Percentiles rank a stretch among this genome's conserved stretches.
These are phyloP conservation scores for Phytophthora aleatoria DNA, from an alignment of 352 stramenopile genomes.

Conservation along the genomic window DNA sequence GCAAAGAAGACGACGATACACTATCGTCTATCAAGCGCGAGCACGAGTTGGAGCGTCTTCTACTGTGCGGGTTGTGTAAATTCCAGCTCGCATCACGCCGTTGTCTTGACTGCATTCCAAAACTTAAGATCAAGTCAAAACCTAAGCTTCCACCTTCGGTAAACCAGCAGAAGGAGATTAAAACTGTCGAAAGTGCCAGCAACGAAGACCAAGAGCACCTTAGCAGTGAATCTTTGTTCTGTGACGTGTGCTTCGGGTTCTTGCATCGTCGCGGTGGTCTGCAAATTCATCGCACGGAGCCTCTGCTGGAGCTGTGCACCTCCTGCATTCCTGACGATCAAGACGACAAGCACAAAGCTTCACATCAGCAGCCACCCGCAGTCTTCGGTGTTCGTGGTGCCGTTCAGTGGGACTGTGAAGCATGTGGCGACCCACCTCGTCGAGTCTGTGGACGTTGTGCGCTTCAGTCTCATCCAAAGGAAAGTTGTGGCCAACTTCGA, in stretches of 20 bases:
- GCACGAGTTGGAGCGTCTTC: slow-evolving; percentile 49
- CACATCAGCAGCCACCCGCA: neutral
- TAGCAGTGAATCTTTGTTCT: slow-evolving; percentile 49
- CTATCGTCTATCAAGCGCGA: slow-evolving; percentile 8
- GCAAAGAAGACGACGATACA: neutral
- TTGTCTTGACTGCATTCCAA: slow-evolving; percentile 46
- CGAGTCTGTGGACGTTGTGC: slow-evolving; percentile 58
- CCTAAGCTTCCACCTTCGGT: neutral
- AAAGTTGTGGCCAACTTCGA: slow-evolving; percentile 50
- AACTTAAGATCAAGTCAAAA: neutral
- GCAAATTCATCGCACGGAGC: slow-evolving; percentile 42
- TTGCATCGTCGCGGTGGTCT: slow-evolving; percentile 51
- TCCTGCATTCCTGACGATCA: slow-evolving; percentile 37
- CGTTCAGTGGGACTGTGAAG: slow-evolving; percentile 57
- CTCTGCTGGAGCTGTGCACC: slow-evolving; percentile 53
- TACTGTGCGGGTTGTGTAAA: slow-evolving; percentile 60
- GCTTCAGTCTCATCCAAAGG: slow-evolving; percentile 38
- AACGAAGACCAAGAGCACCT: slow-evolving; percentile 3
- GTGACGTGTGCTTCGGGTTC: slow-evolving; percentile 71
- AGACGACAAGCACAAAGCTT: slow-evolving; percentile 8
- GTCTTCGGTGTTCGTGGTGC: slow-evolving; percentile 11
- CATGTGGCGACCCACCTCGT: slow-evolving; percentile 24
- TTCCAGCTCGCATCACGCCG: slow-evolving; percentile 67
- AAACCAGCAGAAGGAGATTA: slow-evolving; percentile 1
- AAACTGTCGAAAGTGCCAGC: slow-evolving; percentile 2